Conservation (phyloP, 208 protist genomes). For the Trypanosoma lewisi region DNA sequence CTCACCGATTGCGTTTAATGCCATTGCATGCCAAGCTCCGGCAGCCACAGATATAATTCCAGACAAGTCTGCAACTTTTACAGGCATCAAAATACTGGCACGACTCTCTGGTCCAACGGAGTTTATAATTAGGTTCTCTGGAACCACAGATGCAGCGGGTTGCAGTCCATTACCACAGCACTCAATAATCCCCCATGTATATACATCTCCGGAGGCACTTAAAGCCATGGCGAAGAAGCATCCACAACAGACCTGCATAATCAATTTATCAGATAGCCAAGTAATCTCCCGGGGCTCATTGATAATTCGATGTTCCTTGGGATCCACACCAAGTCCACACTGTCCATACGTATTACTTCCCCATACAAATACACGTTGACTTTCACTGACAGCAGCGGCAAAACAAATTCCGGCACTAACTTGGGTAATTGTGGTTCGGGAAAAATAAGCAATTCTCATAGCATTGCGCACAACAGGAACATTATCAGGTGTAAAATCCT, state of each 20-base stretch:
- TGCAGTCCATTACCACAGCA: constrained; percentile 76
- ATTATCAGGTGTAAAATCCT: constrained; percentile 52
- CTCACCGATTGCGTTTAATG: constrained; percentile 73
- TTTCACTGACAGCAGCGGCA: constrained; percentile 51
- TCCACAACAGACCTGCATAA: constrained; percentile 79
- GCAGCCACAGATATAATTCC: constrained; percentile 67
- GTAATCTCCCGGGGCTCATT: constrained; percentile 53
- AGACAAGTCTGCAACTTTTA: constrained; percentile 41
- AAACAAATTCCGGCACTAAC: constrained; percentile 33
- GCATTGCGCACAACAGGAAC: constrained; percentile 67
- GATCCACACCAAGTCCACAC: constrained; percentile 72
- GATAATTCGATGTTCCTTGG: constrained; percentile 51
- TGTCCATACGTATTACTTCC: constrained; percentile 84
- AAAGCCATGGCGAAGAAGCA: constrained; percentile 79
- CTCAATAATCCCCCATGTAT: constrained; percentile 79
- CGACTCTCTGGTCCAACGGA: constrained; percentile 40
- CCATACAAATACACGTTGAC: constrained; percentile 75
- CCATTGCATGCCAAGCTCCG: constrained; percentile 71
- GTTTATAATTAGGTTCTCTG: constrained; percentile 51
- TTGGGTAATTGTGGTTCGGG: constrained; percentile 38
- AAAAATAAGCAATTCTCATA: constrained; percentile 64
- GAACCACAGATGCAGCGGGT: constrained; percentile 39
- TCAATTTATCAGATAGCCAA: constrained; percentile 74
- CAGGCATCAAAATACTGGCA: constrained; percentile 52
- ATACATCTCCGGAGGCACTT: constrained; percentile 63